phyloP scores from a whole-genome alignment of 2,329 filamentous ascomycete genomes.

The Drechslerella coelobrocha region DNA sequence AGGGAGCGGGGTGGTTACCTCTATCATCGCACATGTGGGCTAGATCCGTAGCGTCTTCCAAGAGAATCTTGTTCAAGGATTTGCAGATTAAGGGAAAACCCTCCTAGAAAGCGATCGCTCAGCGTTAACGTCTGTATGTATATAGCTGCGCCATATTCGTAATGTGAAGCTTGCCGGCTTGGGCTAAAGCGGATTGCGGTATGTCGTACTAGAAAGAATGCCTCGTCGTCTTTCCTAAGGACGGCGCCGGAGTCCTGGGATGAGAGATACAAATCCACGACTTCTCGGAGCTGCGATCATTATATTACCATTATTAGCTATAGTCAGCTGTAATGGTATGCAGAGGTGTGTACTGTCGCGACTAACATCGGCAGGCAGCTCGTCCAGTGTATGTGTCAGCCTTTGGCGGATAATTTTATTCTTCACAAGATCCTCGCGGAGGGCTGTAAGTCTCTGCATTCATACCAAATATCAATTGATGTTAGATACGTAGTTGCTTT shows the following conservation, averaged over 20 bases:
- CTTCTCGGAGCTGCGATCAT: constrained; percentile 27
- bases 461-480: not conserved
- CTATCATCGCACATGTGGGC: constrained; percentile 34
- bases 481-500: not conserved
- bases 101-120: constrained; percentile 9
- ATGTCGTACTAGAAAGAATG: constrained; percentile 42
- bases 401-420: constrained; percentile 39
- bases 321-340: not conserved
- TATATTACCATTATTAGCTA: constrained; percentile 7
- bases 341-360: not conserved
- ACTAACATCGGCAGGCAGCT: constrained; percentile 38
- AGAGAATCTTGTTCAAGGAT: constrained; percentile 40
- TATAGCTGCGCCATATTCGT: not conserved
- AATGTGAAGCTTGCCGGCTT: not conserved
- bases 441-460: constrained; percentile 34
- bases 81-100: constrained; percentile 45
- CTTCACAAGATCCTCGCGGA: constrained; percentile 35
- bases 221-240: constrained; percentile 45
- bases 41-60: constrained; percentile 47
- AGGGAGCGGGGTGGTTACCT: constrained; percentile 12
- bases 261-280: constrained; percentile 45
- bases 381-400: constrained; percentile 32
- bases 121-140: not conserved
- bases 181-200: not conserved
- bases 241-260: constrained; percentile 30